These are phyloP conservation scores for Cercospora sp. DNA, from an alignment of 2,329 filamentous ascomycete genomes.

Conservation along the genomic window DNA sequence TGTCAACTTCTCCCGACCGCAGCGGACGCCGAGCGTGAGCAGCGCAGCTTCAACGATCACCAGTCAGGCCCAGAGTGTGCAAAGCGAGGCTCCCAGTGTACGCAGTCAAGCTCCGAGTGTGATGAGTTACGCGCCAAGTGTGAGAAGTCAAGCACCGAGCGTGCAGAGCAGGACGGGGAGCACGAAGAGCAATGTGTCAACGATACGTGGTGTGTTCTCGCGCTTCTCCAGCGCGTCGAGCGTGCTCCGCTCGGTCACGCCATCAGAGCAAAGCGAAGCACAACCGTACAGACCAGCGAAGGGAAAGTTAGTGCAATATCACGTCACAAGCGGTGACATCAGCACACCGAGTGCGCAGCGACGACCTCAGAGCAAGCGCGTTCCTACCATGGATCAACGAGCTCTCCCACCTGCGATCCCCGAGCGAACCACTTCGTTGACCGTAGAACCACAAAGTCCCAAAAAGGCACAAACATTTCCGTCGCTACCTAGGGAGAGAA, in stretches of 20 bases:
- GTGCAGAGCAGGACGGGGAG: constrained; percentile 3
- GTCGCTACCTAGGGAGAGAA: constrained; percentile 10
- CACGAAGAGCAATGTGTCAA: constrained; percentile 13
- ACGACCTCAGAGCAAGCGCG: constrained; percentile 8
- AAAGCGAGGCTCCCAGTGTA: constrained; percentile 8
- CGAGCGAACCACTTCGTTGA: constrained; percentile 24
- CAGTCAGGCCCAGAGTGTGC: constrained; percentile 4
- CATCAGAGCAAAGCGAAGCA: constrained; percentile 24
- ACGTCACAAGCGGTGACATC: constrained; percentile 32
- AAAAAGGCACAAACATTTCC: constrained; percentile 28
- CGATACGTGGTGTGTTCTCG: constrained; percentile 8
- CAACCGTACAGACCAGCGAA: constrained; percentile 30
- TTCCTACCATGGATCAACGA: constrained; percentile 14
- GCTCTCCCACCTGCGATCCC: constrained; percentile 23
- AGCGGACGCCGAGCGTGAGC: constrained; percentile 20
- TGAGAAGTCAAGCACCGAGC: constrained; percentile 6
- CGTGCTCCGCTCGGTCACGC: constrained; percentile 2
- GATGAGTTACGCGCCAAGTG: constrained; percentile 9
- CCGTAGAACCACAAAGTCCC: constrained; percentile 1
- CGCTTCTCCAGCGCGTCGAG: constrained; percentile 13
- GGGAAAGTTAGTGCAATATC: constrained; percentile 28
- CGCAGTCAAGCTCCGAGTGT: constrained; percentile 10
- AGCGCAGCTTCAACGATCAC: constrained; percentile 10
- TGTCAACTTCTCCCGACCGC: constrained; percentile 28
- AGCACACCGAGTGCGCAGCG: constrained; percentile 13